Conservation (phyloP, 2,329 filamentous ascomycete species). For the Stachybotrys echinatus region DNA sequence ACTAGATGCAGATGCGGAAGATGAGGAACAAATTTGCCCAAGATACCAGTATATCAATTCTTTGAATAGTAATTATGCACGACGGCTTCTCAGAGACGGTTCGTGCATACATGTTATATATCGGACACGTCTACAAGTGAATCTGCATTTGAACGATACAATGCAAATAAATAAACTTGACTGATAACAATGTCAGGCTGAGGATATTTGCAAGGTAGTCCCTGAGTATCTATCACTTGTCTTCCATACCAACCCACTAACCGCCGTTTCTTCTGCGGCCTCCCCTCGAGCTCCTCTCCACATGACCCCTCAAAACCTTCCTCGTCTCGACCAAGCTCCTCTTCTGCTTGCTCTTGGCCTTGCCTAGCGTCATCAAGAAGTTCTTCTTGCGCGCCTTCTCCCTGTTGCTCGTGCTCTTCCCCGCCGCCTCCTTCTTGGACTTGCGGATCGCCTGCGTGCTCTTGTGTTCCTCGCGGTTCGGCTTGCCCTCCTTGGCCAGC, state of each 20-base stretch:
- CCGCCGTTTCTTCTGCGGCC: slow-evolving; percentile 70
- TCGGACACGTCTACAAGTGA: too few species aligned
- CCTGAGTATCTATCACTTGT: too few species aligned
- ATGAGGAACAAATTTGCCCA: neutral
- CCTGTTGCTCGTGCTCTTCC: slow-evolving; percentile 95
- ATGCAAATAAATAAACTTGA: too few species aligned
- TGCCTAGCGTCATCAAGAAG: slow-evolving; percentile 95
- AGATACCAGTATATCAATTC: neutral
- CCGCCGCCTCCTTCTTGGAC: slow-evolving; percentile 80
- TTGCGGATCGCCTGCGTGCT: slow-evolving; percentile 78
- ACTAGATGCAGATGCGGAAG: neutral
- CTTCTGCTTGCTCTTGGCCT: slow-evolving; percentile 95
- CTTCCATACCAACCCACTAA: too few species aligned
- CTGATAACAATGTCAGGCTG: too few species aligned
- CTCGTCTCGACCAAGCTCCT: slow-evolving; percentile 82
- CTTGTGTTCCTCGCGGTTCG: slow-evolving; percentile 73
- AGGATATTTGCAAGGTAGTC: too few species aligned
- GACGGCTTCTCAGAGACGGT: neutral
- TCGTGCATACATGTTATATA: neutral
- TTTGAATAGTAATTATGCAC: neutral
- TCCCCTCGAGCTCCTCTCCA: slow-evolving; percentile 77
- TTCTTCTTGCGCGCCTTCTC: slow-evolving; percentile 98
- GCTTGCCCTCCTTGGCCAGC: slow-evolving; percentile 76
- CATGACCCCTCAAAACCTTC: slow-evolving; percentile 74
- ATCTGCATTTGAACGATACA: too few species aligned